Evolutionary conservation across 345 rosid genomes (phyloP).

Genomic region (Cardamine chenopodiifolia): DNA sequence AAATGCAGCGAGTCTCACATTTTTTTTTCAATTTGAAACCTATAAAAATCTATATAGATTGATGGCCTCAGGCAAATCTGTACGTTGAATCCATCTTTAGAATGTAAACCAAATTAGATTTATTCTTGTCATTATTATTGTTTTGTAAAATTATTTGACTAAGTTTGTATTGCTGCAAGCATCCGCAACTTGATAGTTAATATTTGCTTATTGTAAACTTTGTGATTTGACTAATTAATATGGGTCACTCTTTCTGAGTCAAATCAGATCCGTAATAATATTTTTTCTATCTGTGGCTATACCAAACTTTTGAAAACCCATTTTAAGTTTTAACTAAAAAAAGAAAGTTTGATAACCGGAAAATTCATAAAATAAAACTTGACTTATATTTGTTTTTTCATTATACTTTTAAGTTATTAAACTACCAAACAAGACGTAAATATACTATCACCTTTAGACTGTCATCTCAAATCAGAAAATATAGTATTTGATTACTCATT

Average conservation of each 20-base stretch:
- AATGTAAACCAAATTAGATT: neutral
- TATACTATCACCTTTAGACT: slow-evolving; percentile 7
- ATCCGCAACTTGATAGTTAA: neutral
- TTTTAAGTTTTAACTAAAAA: neutral
- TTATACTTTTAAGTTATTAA: slow-evolving; percentile 23
- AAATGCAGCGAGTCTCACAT: neutral
- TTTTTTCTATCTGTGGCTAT: slow-evolving; percentile 10
- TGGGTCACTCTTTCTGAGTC: slow-evolving; percentile 5
- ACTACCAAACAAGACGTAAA: slow-evolving; percentile 34
- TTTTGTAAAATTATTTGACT: neutral
- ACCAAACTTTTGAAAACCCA: slow-evolving; percentile 33
- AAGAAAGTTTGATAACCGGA: neutral
- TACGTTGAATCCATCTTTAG: slow-evolving; percentile 12
- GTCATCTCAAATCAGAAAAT: slow-evolving; percentile 17
- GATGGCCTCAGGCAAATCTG: neutral
- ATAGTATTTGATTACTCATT: neutral
- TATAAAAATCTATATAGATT: neutral
- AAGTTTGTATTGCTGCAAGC: neutral
- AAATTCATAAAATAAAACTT: slow-evolving; percentile 20
- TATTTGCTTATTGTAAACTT: neutral
- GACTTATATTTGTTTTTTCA: slow-evolving; percentile 10
- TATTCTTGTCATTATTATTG: neutral
- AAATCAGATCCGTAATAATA: slow-evolving; percentile 2
- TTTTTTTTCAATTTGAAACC: neutral
- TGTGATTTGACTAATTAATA: slow-evolving; percentile 1